These are phyloP conservation scores for Aspergillus cristatus DNA, from an alignment of 495 filamentous ascomycete species.

Conservation along the genomic window DNA sequence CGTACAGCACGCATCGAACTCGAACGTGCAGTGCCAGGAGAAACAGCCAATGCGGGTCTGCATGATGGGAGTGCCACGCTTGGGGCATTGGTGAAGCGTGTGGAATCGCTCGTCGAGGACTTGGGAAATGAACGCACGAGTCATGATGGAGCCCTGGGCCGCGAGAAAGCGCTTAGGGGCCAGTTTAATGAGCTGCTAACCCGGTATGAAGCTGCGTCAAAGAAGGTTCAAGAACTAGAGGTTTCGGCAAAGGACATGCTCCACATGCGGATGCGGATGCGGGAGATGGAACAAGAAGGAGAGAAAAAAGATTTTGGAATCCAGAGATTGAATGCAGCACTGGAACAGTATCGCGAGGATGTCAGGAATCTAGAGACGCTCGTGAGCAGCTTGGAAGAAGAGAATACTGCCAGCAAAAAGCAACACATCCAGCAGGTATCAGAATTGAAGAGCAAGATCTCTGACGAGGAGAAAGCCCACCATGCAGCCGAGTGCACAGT, in stretches of 20 bases:
- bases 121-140: constrained; percentile 22
- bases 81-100: constrained; percentile 24
- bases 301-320: constrained; percentile 50
- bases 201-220: constrained; percentile 28
- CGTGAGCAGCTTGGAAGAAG: constrained; percentile 48
- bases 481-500: constrained; percentile 26
- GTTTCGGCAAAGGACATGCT: constrained; percentile 45
- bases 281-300: constrained; percentile 42
- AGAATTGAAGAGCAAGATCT: constrained; percentile 29
- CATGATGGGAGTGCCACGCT: constrained; percentile 30
- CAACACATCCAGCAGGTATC: constrained; percentile 28
- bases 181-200: constrained; percentile 34
- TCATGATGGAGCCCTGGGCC: constrained; percentile 22
- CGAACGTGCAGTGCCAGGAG: constrained; percentile 58
- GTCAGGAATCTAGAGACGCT: constrained; percentile 52
- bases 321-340: constrained; percentile 50
- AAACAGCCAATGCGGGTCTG: constrained; percentile 38
- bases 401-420: constrained; percentile 30
- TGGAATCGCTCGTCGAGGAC: constrained; percentile 28
- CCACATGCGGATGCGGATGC: constrained; percentile 32
- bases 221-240: constrained; percentile 43
- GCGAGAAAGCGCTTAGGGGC: constrained; percentile 29
- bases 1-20: constrained; percentile 59
- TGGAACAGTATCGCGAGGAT: constrained; percentile 56
- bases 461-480: constrained; percentile 26